A percentile compares a stretch with the other conserved stretches of the same genome.
These are phyloP conservation scores for Proliferodiscus dingleyae DNA, from an alignment of 2,329 filamentous ascomycete species.

Conservation along the genomic window DNA sequence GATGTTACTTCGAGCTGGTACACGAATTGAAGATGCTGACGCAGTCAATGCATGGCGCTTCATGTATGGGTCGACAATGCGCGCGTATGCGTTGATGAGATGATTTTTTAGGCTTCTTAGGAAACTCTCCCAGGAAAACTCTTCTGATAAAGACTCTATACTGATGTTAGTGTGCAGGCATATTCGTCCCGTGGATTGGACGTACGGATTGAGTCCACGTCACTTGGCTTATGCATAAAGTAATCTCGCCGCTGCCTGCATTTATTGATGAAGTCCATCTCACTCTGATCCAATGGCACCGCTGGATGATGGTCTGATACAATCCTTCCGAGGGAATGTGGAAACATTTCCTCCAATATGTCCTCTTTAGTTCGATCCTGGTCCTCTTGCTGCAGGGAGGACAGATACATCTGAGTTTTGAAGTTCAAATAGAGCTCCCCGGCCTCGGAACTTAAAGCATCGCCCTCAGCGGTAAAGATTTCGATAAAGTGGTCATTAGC, in stretches of 20 bases:
- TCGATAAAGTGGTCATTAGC: constrained; percentile 60
- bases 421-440: constrained; percentile 57
- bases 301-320: constrained; percentile 51
- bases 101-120: constrained; percentile 53
- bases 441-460: constrained; percentile 53
- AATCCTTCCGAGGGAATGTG: constrained; percentile 48
- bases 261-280: constrained; percentile 54
- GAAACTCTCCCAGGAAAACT: constrained; percentile 61
- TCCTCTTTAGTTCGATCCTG: constrained; percentile 45
- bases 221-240: constrained; percentile 49
- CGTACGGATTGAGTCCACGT: constrained; percentile 36
- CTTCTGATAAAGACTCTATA: constrained; percentile 45
- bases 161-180: constrained; percentile 9
- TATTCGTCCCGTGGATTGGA: constrained; percentile 16
- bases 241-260: constrained; percentile 50
- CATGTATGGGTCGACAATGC: constrained; percentile 43
- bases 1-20: not conserved
- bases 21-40: constrained; percentile 15
- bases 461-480: constrained; percentile 56
- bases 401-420: constrained; percentile 64
- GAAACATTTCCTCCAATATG: constrained; percentile 56
- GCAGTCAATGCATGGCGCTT: constrained; percentile 27
- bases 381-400: constrained; percentile 52
- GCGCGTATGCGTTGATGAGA: constrained; percentile 53
- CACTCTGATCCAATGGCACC: constrained; percentile 49